Percentiles rank a stretch among this genome's conserved stretches.
Evolutionary conservation across 805 yeast species (phyloP).

Genomic region (Kuraishia floccosa): DNA sequence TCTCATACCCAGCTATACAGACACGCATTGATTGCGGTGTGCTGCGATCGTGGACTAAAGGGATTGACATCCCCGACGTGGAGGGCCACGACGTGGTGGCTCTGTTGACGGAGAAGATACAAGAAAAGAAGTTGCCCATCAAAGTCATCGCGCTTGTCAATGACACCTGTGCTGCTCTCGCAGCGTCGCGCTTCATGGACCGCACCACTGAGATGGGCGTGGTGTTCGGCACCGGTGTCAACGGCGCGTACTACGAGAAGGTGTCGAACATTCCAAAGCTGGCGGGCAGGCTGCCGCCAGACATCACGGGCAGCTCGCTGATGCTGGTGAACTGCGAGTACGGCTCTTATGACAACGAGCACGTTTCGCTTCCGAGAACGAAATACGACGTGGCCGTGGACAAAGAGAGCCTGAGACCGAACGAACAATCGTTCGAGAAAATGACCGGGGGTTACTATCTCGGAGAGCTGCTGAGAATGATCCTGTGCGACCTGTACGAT

Average conservation of each 20-base stretch:
- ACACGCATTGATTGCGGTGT: slow-evolving; percentile 74
- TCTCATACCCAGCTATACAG: slow-evolving; percentile 88
- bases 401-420: slow-evolving; percentile 89
- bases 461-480: slow-evolving; percentile 84
- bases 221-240: slow-evolving; percentile 97
- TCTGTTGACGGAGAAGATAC: slow-evolving; percentile 70
- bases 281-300: slow-evolving; percentile 58
- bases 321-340: slow-evolving; percentile 99
- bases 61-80: slow-evolving; percentile 89
- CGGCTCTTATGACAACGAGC: slow-evolving; percentile 96
- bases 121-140: slow-evolving; percentile 63
- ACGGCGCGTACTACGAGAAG: slow-evolving; percentile 90
- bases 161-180: slow-evolving; percentile 95
- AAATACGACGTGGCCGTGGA: slow-evolving; percentile 78
- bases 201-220: slow-evolving; percentile 89
- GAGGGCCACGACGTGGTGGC: slow-evolving; percentile 96
- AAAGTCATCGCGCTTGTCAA: slow-evolving; percentile 89
- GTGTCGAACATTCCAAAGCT: slow-evolving; percentile 74
- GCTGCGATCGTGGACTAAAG: slow-evolving; percentile 97
- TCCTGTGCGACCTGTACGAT: slow-evolving; percentile 61
- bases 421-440: slow-evolving; percentile 94
- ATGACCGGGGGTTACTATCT: slow-evolving; percentile 96
- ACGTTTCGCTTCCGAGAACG: slow-evolving; percentile 78
- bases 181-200: slow-evolving; percentile 92
- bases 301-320: slow-evolving; percentile 53